Percentiles rank a stretch among this genome's conserved stretches.
Evolutionary conservation across 768 basidiomycete genomes (phyloP).

Genomic region (Termitomyces sp.): DNA sequence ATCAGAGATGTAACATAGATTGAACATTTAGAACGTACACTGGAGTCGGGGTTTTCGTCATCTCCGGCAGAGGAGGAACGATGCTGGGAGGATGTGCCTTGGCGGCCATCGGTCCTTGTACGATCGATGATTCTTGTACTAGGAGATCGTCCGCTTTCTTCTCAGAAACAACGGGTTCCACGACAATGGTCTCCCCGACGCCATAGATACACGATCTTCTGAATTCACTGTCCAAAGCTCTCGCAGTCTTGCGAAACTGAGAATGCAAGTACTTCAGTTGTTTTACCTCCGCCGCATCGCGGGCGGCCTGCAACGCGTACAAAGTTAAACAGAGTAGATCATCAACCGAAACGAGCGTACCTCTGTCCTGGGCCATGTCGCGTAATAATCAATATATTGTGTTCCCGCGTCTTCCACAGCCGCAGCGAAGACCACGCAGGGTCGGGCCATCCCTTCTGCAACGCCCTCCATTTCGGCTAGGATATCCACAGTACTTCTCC

Average conservation of each 20-base stretch:
- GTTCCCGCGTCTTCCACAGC: slow-evolving; percentile 30
- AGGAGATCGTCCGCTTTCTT: neutral
- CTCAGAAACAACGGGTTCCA: neutral
- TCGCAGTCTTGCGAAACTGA: slow-evolving; percentile 35
- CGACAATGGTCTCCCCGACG: slow-evolving; percentile 1
- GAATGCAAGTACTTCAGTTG: slow-evolving; percentile 28
- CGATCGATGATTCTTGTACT: neutral
- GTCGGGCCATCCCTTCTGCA: slow-evolving; percentile 11
- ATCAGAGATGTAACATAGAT: neutral
- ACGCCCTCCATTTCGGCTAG: slow-evolving; percentile 11
- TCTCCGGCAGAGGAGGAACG: slow-evolving; percentile 9
- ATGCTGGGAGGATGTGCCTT: slow-evolving; percentile 13
- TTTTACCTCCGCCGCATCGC: slow-evolving; percentile 2
- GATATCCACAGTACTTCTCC: slow-evolving; percentile 10
- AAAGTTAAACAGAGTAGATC: neutral
- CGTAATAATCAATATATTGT: slow-evolving; percentile 44
- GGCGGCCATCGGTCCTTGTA: neutral
- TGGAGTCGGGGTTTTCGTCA: slow-evolving; percentile 1
- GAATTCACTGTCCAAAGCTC: slow-evolving; percentile 37
- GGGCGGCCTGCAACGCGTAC: slow-evolving; percentile 7
- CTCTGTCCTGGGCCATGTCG: slow-evolving; percentile 40
- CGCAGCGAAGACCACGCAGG: slow-evolving; percentile 41
- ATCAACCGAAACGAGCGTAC: slow-evolving; percentile 18
- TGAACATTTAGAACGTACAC: slow-evolving; percentile 4
- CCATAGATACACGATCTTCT: slow-evolving; percentile 23